These are phyloP conservation scores for Mucor piriformis DNA, from an alignment of 371 early-diverging fungal species.

Conservation along the genomic window DNA sequence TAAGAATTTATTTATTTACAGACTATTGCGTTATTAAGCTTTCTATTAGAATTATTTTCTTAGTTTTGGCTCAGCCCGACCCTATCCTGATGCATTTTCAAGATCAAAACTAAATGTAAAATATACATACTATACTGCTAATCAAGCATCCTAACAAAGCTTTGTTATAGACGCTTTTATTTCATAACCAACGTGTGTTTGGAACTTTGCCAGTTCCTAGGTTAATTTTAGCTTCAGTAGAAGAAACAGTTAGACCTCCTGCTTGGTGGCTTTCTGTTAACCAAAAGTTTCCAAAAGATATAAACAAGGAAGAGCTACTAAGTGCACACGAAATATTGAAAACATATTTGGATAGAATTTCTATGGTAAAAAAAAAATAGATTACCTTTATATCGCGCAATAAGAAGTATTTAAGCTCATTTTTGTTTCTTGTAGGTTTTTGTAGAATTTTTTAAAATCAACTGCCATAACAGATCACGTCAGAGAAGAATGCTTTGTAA, in stretches of 20 bases:
- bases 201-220: slow-evolving; percentile 28
- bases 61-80: slow-evolving; percentile 45
- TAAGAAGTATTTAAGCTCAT: background rate
- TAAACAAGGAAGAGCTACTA: slow-evolving; percentile 17
- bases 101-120: slow-evolving; percentile 55
- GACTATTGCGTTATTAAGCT: background rate
- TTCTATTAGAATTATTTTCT: slow-evolving; percentile 20
- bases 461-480: slow-evolving; percentile 73
- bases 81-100: slow-evolving; percentile 60
- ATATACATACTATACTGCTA: background rate
- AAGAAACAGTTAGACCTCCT: slow-evolving; percentile 32
- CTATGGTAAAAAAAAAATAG: slow-evolving; percentile 27
- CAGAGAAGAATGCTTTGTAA: slow-evolving; percentile 70
- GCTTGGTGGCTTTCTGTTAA: slow-evolving; percentile 28
- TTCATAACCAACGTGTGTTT: slow-evolving; percentile 38
- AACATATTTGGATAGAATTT: slow-evolving; percentile 39
- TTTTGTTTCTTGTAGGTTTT: slow-evolving; percentile 43
- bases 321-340: slow-evolving; percentile 24
- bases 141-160: background rate
- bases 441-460: slow-evolving; percentile 60
- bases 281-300: slow-evolving; percentile 1
- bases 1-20: background rate
- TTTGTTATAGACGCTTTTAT: slow-evolving; percentile 26
- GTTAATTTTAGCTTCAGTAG: slow-evolving; percentile 31
- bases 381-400: background rate